phyloP scores from a whole-genome alignment of 306 rosid species.

The Ochetophila trinervis region DNA sequence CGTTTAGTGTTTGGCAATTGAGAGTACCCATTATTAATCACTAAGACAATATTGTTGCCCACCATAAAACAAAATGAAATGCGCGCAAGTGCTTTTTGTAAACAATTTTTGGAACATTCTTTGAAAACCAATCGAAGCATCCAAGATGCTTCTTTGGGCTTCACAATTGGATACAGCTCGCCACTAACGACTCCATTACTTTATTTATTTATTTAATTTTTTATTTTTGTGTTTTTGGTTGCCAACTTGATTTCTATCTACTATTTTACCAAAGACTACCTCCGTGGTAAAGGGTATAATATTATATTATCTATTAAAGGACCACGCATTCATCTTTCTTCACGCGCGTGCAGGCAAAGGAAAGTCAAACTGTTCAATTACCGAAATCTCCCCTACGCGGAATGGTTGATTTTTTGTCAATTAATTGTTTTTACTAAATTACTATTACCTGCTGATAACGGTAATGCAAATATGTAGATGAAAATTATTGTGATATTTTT shows the following conservation, averaged over 20 bases:
- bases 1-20: no score
- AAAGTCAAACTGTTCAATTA: neutral
- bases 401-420: neutral
- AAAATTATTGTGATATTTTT: no score
- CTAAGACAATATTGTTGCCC: no score
- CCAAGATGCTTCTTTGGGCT: neutral
- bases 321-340: neutral
- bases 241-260: neutral
- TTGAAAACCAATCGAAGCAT: neutral
- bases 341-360: neutral
- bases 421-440: no score
- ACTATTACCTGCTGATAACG: no score
- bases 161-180: neutral
- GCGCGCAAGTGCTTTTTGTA: no score
- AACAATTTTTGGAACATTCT: neutral
- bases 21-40: no score
- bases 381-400: neutral
- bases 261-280: neutral
- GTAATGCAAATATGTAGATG: no score
- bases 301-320: neutral
- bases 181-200: constrained; percentile 11
- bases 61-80: no score
- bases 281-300: neutral
- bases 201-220: no score
- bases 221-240: neutral